Evolutionary conservation across 2,329 filamentous ascomycete species (phyloP).

Genomic region (Alternaria conjuncta): DNA sequence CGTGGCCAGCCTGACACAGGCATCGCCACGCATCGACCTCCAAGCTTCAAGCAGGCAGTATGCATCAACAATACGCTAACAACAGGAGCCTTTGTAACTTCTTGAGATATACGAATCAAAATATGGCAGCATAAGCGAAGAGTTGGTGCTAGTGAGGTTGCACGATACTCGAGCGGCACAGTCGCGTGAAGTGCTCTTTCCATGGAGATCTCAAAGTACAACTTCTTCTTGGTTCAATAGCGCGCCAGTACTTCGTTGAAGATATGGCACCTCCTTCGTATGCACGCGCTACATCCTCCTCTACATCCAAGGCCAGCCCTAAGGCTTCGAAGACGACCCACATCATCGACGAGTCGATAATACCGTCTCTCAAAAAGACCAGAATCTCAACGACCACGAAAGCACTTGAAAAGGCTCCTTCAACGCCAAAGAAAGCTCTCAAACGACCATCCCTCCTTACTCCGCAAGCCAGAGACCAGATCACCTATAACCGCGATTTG

Average conservation of each 20-base stretch:
- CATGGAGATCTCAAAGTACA: neutral
- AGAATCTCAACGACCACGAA: neutral
- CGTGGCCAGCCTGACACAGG: slow-evolving; percentile 8
- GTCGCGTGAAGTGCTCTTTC: neutral
- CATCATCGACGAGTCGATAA: neutral
- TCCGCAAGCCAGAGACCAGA: neutral
- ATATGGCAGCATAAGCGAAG: neutral
- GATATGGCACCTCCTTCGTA: slow-evolving; percentile 27
- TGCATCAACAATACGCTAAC: neutral
- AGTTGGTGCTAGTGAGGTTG: neutral
- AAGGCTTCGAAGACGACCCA: neutral
- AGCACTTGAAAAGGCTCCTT: neutral
- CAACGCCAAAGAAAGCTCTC: neutral
- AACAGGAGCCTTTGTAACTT: neutral
- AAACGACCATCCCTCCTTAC: slow-evolving; percentile 11
- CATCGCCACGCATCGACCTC: neutral
- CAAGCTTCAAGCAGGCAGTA: neutral
- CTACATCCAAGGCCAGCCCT: slow-evolving; percentile 10
- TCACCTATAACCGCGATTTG: slow-evolving; percentile 6
- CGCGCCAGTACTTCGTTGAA: neutral
- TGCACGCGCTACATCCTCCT: slow-evolving; percentile 26
- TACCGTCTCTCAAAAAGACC: neutral
- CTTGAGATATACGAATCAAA: neutral
- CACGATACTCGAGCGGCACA: neutral
- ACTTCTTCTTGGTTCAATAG: neutral